Evolutionary conservation across 2,329 filamentous ascomycete species (phyloP).

Genomic region (Claviceps maximensis): DNA sequence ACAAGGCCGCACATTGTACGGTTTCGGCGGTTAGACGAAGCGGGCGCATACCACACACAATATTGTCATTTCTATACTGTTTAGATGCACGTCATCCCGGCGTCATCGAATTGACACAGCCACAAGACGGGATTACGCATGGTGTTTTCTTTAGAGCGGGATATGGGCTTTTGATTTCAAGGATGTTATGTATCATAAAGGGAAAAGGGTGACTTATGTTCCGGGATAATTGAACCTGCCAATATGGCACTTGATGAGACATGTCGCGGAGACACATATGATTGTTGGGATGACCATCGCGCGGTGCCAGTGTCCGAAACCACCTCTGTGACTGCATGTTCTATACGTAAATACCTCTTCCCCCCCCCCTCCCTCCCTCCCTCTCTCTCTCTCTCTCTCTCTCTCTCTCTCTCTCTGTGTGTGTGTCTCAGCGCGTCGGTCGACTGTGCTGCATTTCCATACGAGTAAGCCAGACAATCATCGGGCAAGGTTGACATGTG

Average conservation of each 20-base stretch:
- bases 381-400: too few species aligned
- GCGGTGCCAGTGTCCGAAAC: too few species aligned
- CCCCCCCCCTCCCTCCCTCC: too few species aligned
- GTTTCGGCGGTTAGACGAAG: constrained; percentile 62
- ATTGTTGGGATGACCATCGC: too few species aligned
- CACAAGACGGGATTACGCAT: constrained; percentile 12
- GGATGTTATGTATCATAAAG: constrained; percentile 30
- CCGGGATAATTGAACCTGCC: not conserved
- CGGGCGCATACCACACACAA: constrained; percentile 21
- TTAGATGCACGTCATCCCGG: not conserved
- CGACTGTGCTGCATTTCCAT: too few species aligned
- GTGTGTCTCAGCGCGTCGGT: too few species aligned
- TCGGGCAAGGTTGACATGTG: too few species aligned
- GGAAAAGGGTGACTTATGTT: constrained; percentile 16
- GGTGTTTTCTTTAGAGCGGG: constrained; percentile 31
- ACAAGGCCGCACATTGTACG: constrained; percentile 67
- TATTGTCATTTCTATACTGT: constrained; percentile 11
- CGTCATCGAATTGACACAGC: not conserved
- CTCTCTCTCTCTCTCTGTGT: too few species aligned
- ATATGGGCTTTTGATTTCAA: constrained; percentile 9
- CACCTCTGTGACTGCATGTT: too few species aligned
- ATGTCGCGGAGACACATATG: too few species aligned
- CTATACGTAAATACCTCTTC: too few species aligned
- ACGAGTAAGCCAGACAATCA: too few species aligned
- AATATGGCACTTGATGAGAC: not conserved